Base-by-base conservation (phyloP, 2,329 filamentous ascomycete species). In the Alternaria novae-zelandiae region DNA sequence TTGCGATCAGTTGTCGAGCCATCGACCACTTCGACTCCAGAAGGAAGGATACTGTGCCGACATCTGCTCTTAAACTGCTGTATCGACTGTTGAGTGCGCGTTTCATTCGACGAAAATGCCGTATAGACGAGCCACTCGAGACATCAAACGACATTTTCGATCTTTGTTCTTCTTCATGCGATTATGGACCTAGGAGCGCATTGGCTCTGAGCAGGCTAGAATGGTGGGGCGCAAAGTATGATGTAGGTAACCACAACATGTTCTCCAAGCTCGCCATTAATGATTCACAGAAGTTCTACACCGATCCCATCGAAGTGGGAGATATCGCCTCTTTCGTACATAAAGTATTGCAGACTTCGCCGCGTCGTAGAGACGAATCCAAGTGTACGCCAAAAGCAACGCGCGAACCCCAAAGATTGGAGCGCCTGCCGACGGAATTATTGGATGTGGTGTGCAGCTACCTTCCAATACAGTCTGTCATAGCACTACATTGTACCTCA, bases 211-310 rank as follows among this genome's bases (percentile, higher is more conserved):
- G 65, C 9, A 63, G 61, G 13, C 28, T 73, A 4, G 70, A 71
- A 21, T 75, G 71, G 70, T 76, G 74, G 71, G 67, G 63, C 17
- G 71, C 70, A 3, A 53, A 56, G 10, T 72, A 72, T 26, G 73
- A 76, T 43, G 74, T 76, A 49, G 30, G 57, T 36, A 13, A 13
- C 13, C 15, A 25, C 13, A 13, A 1, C n/a, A 7, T 23, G 17
- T 32, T 3, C 51, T 10, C 43, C 23, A 11, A 46, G 11, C 47
- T 15, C 44, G 4, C 21, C 15, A 30, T 32, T 63, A 45, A 64
- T 21, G n/a, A 6, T 8, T 2, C 11, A 9, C 36, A 77, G 74
- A 75, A 66, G 36, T 76, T 69, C 36, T 71, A 74, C 23, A 62
- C 69, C 2, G 62, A 74, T 53, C 74, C 74, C 1, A 23, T 70